These are phyloP conservation scores for Hypoxylon rubiginosum DNA, from an alignment of 2,329 filamentous ascomycete species.

Conservation along the genomic window DNA sequence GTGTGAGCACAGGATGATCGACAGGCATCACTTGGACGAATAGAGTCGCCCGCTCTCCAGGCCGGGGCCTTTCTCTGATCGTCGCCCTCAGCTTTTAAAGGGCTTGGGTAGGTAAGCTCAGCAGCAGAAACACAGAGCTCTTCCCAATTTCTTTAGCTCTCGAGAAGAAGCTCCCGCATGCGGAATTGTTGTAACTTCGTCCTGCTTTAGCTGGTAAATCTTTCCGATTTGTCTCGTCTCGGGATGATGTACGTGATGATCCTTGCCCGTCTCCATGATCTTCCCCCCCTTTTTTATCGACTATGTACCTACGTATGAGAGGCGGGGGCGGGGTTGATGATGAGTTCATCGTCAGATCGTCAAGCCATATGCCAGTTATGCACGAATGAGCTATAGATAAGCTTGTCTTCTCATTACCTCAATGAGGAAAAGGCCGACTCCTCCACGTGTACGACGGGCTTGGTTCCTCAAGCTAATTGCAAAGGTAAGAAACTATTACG, in stretches of 20 bases:
- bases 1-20: constrained; percentile 44
- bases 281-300: constrained; percentile 33
- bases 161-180: constrained; percentile 15
- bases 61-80: constrained; percentile 19
- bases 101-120: constrained; percentile 8
- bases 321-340: constrained; percentile 43
- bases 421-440: constrained; percentile 19
- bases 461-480: constrained; percentile 14
- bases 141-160: constrained; percentile 7
- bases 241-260: constrained; percentile 47
- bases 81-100: constrained; percentile 22
- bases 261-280: constrained; percentile 42
- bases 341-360: constrained; percentile 46
- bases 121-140: constrained; percentile 4
- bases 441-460: neutral
- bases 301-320: too few relatives aligned
- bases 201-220: constrained; percentile 35
- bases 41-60: constrained; percentile 15
- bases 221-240: constrained; percentile 41
- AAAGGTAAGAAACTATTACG: constrained; percentile 15
- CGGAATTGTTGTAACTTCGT: constrained; percentile 9
- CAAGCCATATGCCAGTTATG: constrained; percentile 39
- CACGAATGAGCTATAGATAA: constrained; percentile 37
- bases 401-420: constrained; percentile 22
- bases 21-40: constrained; percentile 30